Evolutionary conservation across 257 asterid species (phyloP).

Genomic region (Solanum medicagineum): DNA sequence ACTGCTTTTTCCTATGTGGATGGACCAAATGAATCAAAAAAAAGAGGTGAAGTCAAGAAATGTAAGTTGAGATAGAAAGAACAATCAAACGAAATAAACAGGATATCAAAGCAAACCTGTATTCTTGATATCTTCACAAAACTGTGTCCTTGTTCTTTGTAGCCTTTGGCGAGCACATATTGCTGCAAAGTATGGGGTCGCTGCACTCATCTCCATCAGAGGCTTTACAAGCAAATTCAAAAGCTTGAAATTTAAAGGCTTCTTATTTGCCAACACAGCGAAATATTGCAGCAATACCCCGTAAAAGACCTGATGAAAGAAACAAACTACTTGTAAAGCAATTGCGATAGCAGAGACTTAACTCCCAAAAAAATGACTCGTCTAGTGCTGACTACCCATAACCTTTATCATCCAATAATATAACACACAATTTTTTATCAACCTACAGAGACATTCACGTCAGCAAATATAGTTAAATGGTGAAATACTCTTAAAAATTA

Average conservation of each 20-base stretch:
- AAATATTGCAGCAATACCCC: constrained; percentile 86
- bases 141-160: constrained; percentile 50
- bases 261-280: constrained; percentile 70
- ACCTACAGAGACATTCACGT: not conserved
- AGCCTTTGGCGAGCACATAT: constrained; percentile 91
- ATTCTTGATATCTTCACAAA: constrained; percentile 49
- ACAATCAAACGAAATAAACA: not conserved
- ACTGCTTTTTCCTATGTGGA: constrained; percentile 56
- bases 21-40: not conserved
- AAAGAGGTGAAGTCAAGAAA: not conserved
- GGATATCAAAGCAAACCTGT: constrained; percentile 38
- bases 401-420: not conserved
- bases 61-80: not conserved
- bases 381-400: not conserved
- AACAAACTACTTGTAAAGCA: not conserved
- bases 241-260: constrained; percentile 55
- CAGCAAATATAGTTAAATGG: not conserved
- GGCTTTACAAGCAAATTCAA: constrained; percentile 76
- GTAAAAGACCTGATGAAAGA: constrained; percentile 54
- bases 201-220: constrained; percentile 87
- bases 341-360: not conserved
- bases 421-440: not conserved
- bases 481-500: not conserved
- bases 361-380: not conserved
- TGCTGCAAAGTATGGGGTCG: constrained; percentile 91